phyloP scores from a whole-genome alignment of 164 flowering plant genomes.

The Magnolia changhungtana region DNA sequence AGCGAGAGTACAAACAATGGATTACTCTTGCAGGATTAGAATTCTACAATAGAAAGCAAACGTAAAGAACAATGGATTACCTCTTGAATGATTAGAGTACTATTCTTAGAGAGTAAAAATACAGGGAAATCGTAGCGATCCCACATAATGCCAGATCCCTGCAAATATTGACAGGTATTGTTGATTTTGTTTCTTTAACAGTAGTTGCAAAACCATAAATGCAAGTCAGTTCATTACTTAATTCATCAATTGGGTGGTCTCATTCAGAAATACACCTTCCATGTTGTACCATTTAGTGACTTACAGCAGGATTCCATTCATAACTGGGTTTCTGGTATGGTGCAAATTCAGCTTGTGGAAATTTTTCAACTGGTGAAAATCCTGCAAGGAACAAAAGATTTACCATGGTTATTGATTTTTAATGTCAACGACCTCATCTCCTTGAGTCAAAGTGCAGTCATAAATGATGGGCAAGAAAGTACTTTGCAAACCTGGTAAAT shows the following conservation, averaged over 20 bases:
- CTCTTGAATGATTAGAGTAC: slow-evolving; percentile 52
- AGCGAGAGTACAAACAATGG: no score
- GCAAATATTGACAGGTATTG: slow-evolving; percentile 20
- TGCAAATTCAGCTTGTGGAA: slow-evolving; percentile 82
- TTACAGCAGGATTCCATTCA: slow-evolving; percentile 89
- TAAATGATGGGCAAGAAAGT: slow-evolving; percentile 4
- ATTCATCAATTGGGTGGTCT: slow-evolving; percentile 4
- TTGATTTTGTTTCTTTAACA: not conserved
- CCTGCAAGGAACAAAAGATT: slow-evolving; percentile 36
- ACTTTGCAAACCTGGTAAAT: slow-evolving; percentile 39
- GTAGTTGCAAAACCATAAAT: not conserved
- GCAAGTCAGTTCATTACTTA: not conserved
- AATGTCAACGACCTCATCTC: not conserved
- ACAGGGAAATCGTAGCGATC: slow-evolving; percentile 76
- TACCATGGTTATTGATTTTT: not conserved
- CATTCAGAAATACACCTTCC: not conserved
- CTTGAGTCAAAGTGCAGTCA: not conserved
- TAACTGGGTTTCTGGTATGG: slow-evolving; percentile 56
- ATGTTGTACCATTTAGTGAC: slow-evolving; percentile 23
- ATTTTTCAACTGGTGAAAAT: slow-evolving; percentile 79
- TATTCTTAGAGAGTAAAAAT: slow-evolving; percentile 58
- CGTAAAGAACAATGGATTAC: slow-evolving; percentile 27
- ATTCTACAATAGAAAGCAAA: not conserved
- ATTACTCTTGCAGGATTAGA: not conserved
- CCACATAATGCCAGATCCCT: slow-evolving; percentile 94